These are phyloP conservation scores for Macrophomina pseudophaseolina DNA, from an alignment of 2,329 filamentous ascomycete species.

Conservation along the genomic window DNA sequence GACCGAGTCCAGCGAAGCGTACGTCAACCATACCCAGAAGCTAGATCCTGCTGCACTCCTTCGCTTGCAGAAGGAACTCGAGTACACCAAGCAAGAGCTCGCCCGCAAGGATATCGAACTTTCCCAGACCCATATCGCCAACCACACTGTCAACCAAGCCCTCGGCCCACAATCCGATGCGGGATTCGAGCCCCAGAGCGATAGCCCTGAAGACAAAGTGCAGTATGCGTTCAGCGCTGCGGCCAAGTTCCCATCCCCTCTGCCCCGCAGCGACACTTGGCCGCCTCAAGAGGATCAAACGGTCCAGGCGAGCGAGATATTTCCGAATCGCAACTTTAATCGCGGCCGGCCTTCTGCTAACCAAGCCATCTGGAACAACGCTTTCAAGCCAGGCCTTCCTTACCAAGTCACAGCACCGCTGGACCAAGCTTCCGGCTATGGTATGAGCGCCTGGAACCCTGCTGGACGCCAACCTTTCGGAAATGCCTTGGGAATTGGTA, in stretches of 20 bases:
- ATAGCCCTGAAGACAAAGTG: slow-evolving; percentile 55
- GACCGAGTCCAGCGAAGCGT: slow-evolving; percentile 34
- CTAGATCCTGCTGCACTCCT: slow-evolving; percentile 64
- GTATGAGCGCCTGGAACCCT: neutral
- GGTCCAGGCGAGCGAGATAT: slow-evolving; percentile 62
- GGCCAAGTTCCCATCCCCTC: slow-evolving; percentile 43
- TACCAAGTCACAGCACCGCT: slow-evolving; percentile 7
- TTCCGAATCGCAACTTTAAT: slow-evolving; percentile 59
- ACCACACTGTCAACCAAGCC: slow-evolving; percentile 63
- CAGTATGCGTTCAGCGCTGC: slow-evolving; percentile 58
- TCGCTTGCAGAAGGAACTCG: slow-evolving; percentile 73
- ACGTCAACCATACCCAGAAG: slow-evolving; percentile 33
- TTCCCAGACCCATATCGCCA: slow-evolving; percentile 65
- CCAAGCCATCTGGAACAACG: slow-evolving; percentile 61
- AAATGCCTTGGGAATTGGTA: neutral
- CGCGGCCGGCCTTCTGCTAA: slow-evolving; percentile 43
- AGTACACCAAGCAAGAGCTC: slow-evolving; percentile 72
- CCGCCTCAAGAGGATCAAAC: slow-evolving; percentile 58
- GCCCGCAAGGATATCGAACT: slow-evolving; percentile 74
- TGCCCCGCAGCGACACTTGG: slow-evolving; percentile 58
- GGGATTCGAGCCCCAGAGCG: slow-evolving; percentile 53
- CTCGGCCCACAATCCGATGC: slow-evolving; percentile 57
- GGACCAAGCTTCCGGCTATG: neutral
- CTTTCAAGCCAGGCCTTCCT: slow-evolving; percentile 23
- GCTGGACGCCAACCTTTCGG: slow-evolving; percentile 20